phyloP scores from a whole-genome alignment of 306 rosid genomes.

The Pterocarpus macrocarpus region DNA sequence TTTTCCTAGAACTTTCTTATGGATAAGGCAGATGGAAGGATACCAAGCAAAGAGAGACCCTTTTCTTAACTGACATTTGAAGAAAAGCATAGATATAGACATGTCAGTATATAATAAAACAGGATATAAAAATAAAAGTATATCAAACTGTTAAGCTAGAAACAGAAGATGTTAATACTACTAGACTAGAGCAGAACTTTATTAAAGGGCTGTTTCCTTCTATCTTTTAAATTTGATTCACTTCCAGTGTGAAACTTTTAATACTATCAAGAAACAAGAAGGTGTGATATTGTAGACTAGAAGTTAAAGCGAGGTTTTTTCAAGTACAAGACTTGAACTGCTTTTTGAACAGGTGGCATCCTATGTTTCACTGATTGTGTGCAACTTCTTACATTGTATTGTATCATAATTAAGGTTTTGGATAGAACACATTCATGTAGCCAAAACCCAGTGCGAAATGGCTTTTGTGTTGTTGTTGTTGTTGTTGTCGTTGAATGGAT shows the following conservation, averaged over 20 bases:
- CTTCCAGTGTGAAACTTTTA: neutral
- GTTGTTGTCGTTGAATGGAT: neutral
- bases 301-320: neutral
- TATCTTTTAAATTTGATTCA: neutral
- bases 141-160: constrained; percentile 16
- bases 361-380: neutral
- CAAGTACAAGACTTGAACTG: constrained; percentile 13
- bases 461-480: neutral
- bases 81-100: neutral
- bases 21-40: constrained; percentile 11
- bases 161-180: neutral
- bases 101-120: neutral
- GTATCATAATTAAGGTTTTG: neutral
- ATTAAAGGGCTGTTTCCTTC: constrained; percentile 7
- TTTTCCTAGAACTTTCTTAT: neutral
- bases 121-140: neutral
- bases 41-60: constrained; percentile 1
- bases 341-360: neutral
- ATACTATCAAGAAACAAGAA: neutral
- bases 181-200: neutral
- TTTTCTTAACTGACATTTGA: constrained; percentile 18
- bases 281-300: neutral
- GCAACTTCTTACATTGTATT: constrained; percentile 13
- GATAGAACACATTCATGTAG: neutral
- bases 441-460: neutral